Evolutionary conservation across 768 basidiomycete species (phyloP).

Genomic region (Mycena venus): DNA sequence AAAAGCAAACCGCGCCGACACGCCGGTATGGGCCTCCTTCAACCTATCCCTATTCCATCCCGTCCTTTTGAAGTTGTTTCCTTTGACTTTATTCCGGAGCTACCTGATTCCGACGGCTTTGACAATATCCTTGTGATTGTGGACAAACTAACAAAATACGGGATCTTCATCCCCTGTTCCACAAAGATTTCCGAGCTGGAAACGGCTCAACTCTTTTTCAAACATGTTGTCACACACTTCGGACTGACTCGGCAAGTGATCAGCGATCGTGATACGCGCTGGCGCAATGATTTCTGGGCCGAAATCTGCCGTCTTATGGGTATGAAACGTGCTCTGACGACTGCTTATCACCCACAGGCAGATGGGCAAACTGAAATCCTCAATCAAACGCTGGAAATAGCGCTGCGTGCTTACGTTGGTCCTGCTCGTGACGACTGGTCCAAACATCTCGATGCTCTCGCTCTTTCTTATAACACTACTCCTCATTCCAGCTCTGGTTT

Average conservation of each 20-base stretch:
- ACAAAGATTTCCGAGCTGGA: neutral
- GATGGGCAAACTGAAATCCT: neutral
- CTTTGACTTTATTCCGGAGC: neutral
- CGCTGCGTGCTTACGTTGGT: neutral
- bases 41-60: neutral
- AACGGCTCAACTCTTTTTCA: neutral
- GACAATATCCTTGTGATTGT: neutral
- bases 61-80: neutral
- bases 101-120: neutral
- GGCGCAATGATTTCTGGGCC: neutral
- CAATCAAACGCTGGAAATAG: neutral
- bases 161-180: neutral
- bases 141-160: neutral
- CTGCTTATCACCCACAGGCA: neutral
- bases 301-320: neutral
- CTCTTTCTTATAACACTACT: neutral
- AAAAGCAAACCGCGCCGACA: neutral
- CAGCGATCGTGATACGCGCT: neutral
- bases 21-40: neutral
- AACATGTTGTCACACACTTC: neutral
- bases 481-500: neutral
- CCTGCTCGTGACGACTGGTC: neutral
- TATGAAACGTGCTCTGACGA: neutral
- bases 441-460: neutral
- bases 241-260: neutral